Evolutionary conservation across 2,329 filamentous ascomycete species (phyloP).

Genomic region (Acrocalymma vagum): DNA sequence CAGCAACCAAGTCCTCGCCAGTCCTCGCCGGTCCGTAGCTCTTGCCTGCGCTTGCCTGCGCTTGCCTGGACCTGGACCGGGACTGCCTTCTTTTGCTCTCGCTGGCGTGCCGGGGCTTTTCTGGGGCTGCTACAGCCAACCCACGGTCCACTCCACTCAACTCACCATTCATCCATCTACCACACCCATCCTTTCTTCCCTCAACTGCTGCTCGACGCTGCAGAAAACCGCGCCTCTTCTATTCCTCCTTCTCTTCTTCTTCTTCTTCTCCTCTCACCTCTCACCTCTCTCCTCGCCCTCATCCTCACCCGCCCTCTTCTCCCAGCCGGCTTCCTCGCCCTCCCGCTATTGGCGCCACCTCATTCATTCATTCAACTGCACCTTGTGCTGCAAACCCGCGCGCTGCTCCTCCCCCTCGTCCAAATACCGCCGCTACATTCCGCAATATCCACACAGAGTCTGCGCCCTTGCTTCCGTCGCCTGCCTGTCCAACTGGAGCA

Average conservation of each 20-base stretch:
- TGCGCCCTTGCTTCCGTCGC: slow-evolving; percentile 41
- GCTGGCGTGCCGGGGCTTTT: too few species aligned
- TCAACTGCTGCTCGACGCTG: not conserved
- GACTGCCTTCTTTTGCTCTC: too few species aligned
- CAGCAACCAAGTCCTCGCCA: too few species aligned
- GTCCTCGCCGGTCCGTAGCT: too few species aligned
- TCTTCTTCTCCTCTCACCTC: not conserved
- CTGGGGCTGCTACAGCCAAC: too few species aligned
- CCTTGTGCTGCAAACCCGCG: slow-evolving; percentile 5
- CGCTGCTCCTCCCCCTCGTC: slow-evolving; percentile 5
- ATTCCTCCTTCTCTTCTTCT: not conserved
- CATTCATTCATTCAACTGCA: slow-evolving; percentile 2
- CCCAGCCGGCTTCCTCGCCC: slow-evolving; percentile 1
- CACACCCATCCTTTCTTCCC: slow-evolving; percentile 1
- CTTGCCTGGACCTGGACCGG: too few species aligned
- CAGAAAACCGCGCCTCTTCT: not conserved
- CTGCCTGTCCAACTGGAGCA: slow-evolving; percentile 27
- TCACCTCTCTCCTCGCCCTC: slow-evolving; percentile 5
- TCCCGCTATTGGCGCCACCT: not conserved
- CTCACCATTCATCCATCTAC: too few species aligned
- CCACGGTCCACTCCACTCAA: too few species aligned
- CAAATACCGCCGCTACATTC: slow-evolving; percentile 24
- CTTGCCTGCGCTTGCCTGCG: too few species aligned
- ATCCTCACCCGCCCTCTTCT: slow-evolving; percentile 1
- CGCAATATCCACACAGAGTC: slow-evolving; percentile 25